Base-by-base conservation (phyloP, 2,329 filamentous ascomycete genomes). In the Talaromyces sp. region DNA sequence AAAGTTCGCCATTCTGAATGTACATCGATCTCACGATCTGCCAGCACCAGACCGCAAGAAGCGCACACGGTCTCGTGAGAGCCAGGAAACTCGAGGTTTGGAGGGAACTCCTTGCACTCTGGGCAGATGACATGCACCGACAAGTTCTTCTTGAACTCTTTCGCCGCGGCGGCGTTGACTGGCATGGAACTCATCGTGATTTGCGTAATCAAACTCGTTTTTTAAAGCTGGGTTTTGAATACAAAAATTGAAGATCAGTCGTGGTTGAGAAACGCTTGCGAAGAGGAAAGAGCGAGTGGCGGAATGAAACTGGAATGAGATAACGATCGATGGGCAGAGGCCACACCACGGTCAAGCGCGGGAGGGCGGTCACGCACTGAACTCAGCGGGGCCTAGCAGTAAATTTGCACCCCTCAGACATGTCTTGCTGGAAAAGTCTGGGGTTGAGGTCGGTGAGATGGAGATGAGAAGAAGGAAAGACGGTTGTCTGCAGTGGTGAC, bases 1-100 rank as follows among this genome's bases (percentile, higher is more conserved):
- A 99, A 99, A 0, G 94, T 99, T 73, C 94, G 91, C 94, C 94
- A 99, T 79, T 99, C 94, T 54, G 92, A 96, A 64, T 95, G 89
- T 63, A 91, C 95, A 73, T 99, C 95, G 71, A 99, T 92, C 73
- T 94, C 92, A 66, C 91, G 89, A 70, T 93, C 90, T 62, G 90
- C 89, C 31, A 99, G 84, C 6, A 99, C 94, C 35, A 97, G 82
- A 41, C 94, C 94, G 70, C 94, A 99, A 63, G 89, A 91, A 61
- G 85, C 89, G 73, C 94, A 99, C 59, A 99, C 91, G 73, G 95
- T 90, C 75, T 99, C 94, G 65, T 88, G 90, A 6, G 92, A 92
- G 72, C 93, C 94, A 73, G 97, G 94, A 72, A 97, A 94, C 52
- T 94, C 85, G 38, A 99, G 81, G 65, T 96, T 92, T 5, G 94